Base-by-base conservation (phyloP, 176 grass and related monocot species). In the Hyparrhenia diplandra region DNA sequence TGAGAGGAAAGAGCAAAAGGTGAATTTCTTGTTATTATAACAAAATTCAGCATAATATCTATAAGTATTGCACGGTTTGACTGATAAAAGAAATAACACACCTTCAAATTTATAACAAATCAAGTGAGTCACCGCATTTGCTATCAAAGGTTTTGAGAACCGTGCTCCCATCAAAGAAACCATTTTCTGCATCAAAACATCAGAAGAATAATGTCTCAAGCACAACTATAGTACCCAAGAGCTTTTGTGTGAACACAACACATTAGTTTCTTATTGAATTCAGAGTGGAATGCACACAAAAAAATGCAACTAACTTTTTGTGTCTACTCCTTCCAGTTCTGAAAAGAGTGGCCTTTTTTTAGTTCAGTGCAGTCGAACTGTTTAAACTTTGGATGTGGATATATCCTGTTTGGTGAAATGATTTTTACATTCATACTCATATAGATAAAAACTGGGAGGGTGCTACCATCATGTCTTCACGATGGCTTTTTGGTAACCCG, bases 51-150 rank as follows among this genome's bases (percentile, higher is more conserved):
- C 6, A 34, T 31, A 35, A 13, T 29, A 45, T 84, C 54, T 52
- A 61, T 71, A 85, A 62, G 27, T 61, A 73, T 67, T 40, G 2
- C 8, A 81, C 12, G 10, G 10, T 25, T 64, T 47, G 25, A 78
- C 61, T 9, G 14, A 20, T n/a, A 40, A 85, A 32, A 83, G 31
- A 83, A 64, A 64, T 24, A 63, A 67, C 74, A 41, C 66, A 98
- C 92, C 92, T 78, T 98, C 92, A 62, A 93, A 95, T 81, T 98
- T 98, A 25, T 94, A 94, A 86, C 95, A 98, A 80, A 98, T 82
- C 63, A 98, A 92, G 81, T 94, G 95, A 51, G 95, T 98, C 17
- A 91, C 88, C 64, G 66, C 36, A 39, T 89, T 81, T 87, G 88
- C 92, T 49, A 86, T 63, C 73, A 98, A 79, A 57, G 92, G 79